Conservation (phyloP, 495 filamentous ascomycete species). For the Articulospora tetracladia region DNA sequence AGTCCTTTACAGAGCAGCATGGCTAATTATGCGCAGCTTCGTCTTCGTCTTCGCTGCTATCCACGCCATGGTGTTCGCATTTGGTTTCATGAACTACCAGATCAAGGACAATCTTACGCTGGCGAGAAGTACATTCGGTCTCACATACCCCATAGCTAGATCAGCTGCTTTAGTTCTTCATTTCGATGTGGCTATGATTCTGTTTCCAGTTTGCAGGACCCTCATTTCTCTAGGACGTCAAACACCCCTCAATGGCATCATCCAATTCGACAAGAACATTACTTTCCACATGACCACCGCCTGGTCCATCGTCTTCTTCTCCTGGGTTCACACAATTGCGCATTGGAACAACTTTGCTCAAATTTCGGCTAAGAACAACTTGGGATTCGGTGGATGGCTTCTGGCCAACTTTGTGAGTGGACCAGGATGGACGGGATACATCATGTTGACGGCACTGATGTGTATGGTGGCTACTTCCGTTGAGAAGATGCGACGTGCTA, state of each 20-base stretch:
- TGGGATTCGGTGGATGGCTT: constrained; percentile 69
- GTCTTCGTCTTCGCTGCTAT: constrained; percentile 64
- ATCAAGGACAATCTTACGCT: constrained; percentile 65
- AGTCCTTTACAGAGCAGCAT: neutral
- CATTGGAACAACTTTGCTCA: constrained; percentile 81
- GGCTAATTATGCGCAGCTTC: constrained; percentile 44
- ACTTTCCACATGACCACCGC: constrained; percentile 77
- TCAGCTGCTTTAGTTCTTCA: constrained; percentile 67
- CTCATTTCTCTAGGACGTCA: constrained; percentile 71
- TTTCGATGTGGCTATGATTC: constrained; percentile 69
- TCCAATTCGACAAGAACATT: constrained; percentile 80
- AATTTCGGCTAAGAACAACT: constrained; percentile 63
- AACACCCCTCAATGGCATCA: constrained; percentile 72
- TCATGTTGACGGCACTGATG: constrained; percentile 68
- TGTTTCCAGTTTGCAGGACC: constrained; percentile 77
- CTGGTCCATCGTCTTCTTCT: constrained; percentile 79
- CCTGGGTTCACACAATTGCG: constrained; percentile 74
- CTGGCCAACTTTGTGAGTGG: constrained; percentile 67
- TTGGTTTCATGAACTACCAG: constrained; percentile 71
- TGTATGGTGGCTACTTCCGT: constrained; percentile 65
- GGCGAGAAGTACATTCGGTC: constrained; percentile 59
- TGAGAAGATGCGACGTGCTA: constrained; percentile 62
- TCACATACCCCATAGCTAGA: constrained; percentile 68
- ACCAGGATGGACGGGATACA: constrained; percentile 75
- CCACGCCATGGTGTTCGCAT: constrained; percentile 65